Evolutionary conservation across 1,284 basidiomycete species (phyloP), one percentile per base, ranked within the genome.

Genomic region (Papiliotrema nemorosa): DNA sequence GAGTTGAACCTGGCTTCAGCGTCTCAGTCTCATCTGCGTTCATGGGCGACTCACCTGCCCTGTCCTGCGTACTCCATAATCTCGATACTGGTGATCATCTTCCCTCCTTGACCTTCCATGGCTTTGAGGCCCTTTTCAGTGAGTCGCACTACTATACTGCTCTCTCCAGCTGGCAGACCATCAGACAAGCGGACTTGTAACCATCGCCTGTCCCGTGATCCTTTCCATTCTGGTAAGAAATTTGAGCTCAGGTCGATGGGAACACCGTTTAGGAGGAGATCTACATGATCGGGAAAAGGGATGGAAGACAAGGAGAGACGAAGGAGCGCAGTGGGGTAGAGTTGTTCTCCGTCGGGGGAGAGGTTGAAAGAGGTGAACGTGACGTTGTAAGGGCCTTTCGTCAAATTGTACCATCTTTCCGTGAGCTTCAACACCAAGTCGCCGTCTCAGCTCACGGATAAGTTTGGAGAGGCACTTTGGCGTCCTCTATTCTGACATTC

Each of bases 231-330:
- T 36, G 42, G 3, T 6, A 57, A 55, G 52, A 74, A 60, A 13
- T 44, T 47, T 18, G 47, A 13, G 2, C 57, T 13, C 62, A 66
- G 2, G 79, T 72, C 52, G 0, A 72, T 13, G 12, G 42, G n/a
- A 0, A 43, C 24, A 13, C 45, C 84, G 60, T 90, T 86, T 7
- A 90, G 70, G 41, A 76, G 76, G 1, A 90, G 78, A 1, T 58
- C 69, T 18, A 90, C 69, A 59, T 87, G 83, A 3, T 69, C 66
- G 14, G 74, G 70, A 3, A 74, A 66, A 0, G 86, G 85, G n/a
- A 90, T 70, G 3, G 86, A 87, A 3, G 86, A 87, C 1, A 91
- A 74, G 2, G 88, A 90, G 63, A 87, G 84, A 39, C 84, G 79
- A 27, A 90, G 69, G 25, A 87, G 74, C 59, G 85, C 80, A 24